These are phyloP conservation scores for Fusarium sp. DNA, from an alignment of 2,329 filamentous ascomycete species.

Conservation along the genomic window DNA sequence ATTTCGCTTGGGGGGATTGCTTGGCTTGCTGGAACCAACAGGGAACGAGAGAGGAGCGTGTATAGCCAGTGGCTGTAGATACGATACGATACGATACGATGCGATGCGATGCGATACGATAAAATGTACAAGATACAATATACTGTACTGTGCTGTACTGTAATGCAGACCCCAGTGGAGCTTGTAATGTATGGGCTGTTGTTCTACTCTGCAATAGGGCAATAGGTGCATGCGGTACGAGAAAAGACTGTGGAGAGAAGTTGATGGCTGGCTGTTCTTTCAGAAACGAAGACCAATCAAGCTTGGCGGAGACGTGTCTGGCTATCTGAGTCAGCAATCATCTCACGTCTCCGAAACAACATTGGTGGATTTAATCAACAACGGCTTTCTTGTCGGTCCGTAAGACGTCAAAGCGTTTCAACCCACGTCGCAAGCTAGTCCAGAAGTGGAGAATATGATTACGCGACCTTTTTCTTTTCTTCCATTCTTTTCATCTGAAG, in stretches of 20 bases:
- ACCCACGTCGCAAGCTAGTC: slow-evolving; percentile 23
- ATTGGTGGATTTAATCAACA: slow-evolving; percentile 18
- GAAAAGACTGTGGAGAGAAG: slow-evolving; percentile 11
- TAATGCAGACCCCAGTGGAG: slow-evolving; percentile 6
- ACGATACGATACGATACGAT: not conserved
- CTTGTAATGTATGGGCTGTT: not conserved
- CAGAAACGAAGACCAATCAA: slow-evolving; percentile 7
- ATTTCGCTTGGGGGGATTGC: not conserved
- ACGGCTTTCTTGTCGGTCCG: not conserved
- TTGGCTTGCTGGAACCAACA: not conserved
- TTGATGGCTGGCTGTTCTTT: slow-evolving; percentile 1
- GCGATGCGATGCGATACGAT: not conserved
- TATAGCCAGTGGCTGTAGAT: not conserved
- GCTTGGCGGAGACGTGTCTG: not conserved
- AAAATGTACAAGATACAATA: not conserved
- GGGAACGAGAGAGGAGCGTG: not conserved
- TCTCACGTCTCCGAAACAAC: not conserved
- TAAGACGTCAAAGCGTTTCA: slow-evolving; percentile 2
- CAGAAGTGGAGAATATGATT: not conserved
- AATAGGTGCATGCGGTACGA: not conserved
- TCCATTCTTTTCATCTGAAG: not conserved
- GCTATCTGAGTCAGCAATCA: slow-evolving; percentile 11
- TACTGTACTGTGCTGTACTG: not conserved
- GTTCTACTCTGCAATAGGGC: not conserved
- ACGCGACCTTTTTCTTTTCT: not conserved